Conservation (phyloP, 2,329 filamentous ascomycete genomes). For the Paecilomyces sp. region DNA sequence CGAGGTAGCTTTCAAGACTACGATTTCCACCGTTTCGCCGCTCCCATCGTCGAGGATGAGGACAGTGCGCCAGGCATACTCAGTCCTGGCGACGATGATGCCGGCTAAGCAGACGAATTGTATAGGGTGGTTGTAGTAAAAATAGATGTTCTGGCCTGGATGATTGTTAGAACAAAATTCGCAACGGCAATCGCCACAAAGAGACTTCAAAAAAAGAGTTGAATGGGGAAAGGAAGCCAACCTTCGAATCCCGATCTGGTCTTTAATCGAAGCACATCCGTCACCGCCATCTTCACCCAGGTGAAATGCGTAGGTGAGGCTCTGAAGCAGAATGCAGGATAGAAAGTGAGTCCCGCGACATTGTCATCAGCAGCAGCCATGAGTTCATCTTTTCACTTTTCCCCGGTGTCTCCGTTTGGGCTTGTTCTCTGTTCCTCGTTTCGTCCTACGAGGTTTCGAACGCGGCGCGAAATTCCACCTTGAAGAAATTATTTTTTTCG, state of each 20-base stretch:
- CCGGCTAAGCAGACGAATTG: slow-evolving; percentile 68
- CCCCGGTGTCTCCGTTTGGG: neutral
- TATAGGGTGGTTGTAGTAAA: slow-evolving; percentile 67
- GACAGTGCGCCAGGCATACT: slow-evolving; percentile 45
- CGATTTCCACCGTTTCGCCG: slow-evolving; percentile 51
- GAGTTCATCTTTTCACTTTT: neutral
- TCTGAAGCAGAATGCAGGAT: slow-evolving; percentile 54
- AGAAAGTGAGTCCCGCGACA: slow-evolving; percentile 33
- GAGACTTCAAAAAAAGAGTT: too few species aligned
- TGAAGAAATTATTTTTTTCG: too few species aligned
- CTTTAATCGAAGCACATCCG: slow-evolving; percentile 48
- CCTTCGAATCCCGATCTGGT: slow-evolving; percentile 45
- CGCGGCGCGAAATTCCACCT: too few species aligned
- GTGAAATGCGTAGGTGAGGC: slow-evolving; percentile 54
- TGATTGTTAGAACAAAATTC: neutral
- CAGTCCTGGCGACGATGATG: slow-evolving; percentile 56
- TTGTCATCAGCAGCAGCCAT: slow-evolving; percentile 2
- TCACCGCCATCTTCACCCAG: slow-evolving; percentile 56
- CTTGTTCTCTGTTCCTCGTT: too few species aligned
- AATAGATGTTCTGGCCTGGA: slow-evolving; percentile 51
- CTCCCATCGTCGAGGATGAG: slow-evolving; percentile 57
- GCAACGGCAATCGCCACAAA: too few species aligned
- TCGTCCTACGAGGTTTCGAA: too few species aligned
- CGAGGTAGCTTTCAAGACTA: slow-evolving; percentile 30
- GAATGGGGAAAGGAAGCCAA: too few species aligned